These are phyloP conservation scores for Phycomyces nitens DNA, from an alignment of 192 early-diverging fungal genomes.

Conservation along the genomic window DNA sequence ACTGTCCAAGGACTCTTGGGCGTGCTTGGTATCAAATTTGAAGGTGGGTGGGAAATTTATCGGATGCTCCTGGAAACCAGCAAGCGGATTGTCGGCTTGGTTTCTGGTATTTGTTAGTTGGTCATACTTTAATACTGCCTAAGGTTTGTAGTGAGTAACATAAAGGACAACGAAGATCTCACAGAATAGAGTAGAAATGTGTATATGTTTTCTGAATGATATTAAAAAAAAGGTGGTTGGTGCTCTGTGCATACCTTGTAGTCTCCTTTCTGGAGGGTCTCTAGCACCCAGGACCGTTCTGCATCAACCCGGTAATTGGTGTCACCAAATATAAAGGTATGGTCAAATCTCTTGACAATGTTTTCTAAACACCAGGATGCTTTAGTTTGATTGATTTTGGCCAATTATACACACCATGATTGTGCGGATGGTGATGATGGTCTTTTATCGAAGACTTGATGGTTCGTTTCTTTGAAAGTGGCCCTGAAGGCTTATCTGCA, in stretches of 20 bases:
- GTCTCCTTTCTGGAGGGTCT: slow-evolving; percentile 45
- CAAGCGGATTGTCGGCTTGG: slow-evolving; percentile 6
- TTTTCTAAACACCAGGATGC: not conserved
- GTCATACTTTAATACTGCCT: slow-evolving; percentile 45
- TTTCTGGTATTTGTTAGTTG: slow-evolving; percentile 38
- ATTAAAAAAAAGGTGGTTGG: not conserved
- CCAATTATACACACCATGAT: slow-evolving; percentile 5
- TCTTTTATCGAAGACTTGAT: not conserved
- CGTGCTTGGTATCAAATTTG: slow-evolving; percentile 62
- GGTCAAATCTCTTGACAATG: slow-evolving; percentile 51
- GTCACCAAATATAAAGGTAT: slow-evolving; percentile 73
- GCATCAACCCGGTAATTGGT: slow-evolving; percentile 73
- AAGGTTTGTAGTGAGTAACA: not conserved
- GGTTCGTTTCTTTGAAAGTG: too few species aligned
- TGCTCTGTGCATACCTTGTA: slow-evolving; percentile 21
- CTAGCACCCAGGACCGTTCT: slow-evolving; percentile 45
- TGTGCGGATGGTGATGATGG: not conserved
- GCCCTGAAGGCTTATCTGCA: too few species aligned
- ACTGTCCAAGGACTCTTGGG: not conserved
- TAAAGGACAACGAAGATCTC: not conserved
- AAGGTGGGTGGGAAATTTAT: slow-evolving; percentile 75
- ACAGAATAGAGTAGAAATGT: too few species aligned
- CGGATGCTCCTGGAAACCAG: slow-evolving; percentile 60
- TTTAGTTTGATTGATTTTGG: too few species aligned
- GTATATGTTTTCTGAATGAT: too few species aligned